Conservation (phyloP, 495 filamentous ascomycete species). For the Xylaria scruposa region DNA sequence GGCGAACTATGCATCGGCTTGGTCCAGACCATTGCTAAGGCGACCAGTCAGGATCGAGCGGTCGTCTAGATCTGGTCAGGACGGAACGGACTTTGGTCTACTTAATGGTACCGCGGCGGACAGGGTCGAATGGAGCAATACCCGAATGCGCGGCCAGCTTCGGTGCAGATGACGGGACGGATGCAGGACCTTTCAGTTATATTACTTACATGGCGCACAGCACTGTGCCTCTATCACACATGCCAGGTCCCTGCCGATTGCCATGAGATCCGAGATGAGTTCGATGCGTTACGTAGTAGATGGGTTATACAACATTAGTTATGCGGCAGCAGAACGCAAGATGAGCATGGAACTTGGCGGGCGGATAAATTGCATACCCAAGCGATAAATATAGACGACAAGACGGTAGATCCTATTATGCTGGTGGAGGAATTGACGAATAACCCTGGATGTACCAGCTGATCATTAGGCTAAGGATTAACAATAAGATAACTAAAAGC, state of each 20-base stretch:
- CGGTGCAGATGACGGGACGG: slow-evolving; percentile 12
- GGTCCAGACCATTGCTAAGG: slow-evolving; percentile 8
- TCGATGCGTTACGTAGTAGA: not conserved
- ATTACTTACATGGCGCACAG: slow-evolving; percentile 15
- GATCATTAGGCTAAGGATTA: not conserved
- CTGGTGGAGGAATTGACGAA: not conserved
- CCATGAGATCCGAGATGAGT: not conserved
- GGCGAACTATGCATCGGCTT: slow-evolving; percentile 8
- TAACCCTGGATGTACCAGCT: not conserved
- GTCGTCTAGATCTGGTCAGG: slow-evolving; percentile 12
- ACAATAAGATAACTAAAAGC: not conserved
- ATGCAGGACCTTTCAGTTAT: slow-evolving; percentile 3
- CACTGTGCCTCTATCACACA: not conserved
- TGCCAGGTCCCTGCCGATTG: slow-evolving; percentile 15
- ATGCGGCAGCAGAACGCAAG: not conserved
- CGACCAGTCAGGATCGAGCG: slow-evolving; percentile 18
- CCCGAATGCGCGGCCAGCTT: slow-evolving; percentile 14
- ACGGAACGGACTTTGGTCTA: not conserved
- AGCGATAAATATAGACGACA: not conserved
- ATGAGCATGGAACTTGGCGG: not conserved
- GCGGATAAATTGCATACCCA: not conserved
- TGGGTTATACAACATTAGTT: not conserved
- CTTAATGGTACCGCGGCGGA: not conserved
- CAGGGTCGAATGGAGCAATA: slow-evolving; percentile 18
- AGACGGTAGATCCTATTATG: not conserved